Evolutionary conservation across 192 early-diverging fungal species (phyloP).

Genomic region (Gryganskiella cystojenkinii): DNA sequence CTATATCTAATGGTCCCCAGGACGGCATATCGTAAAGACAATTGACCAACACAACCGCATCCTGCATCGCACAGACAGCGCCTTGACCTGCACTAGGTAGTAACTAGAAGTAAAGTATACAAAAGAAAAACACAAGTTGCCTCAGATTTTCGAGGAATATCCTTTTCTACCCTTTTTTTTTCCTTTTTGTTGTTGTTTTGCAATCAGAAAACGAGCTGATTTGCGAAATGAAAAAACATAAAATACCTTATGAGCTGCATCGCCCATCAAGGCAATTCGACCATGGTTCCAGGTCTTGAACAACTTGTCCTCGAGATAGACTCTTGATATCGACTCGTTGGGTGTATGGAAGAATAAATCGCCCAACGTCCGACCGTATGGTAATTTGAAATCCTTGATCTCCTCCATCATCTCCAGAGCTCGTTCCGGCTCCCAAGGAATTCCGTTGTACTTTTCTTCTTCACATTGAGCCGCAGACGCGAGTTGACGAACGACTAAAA

Average conservation of each 20-base stretch:
- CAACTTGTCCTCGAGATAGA: conserved; percentile 14
- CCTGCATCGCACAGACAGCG: conserved; percentile 8
- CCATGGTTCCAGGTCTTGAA: conserved; percentile 15
- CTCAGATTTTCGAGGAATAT: no score
- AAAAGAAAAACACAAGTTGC: no score
- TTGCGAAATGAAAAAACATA: neutral
- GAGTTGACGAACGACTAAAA: neutral
- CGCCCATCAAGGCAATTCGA: conserved; percentile 1
- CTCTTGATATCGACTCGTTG: neutral
- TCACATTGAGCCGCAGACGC: neutral
- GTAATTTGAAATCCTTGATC: conserved; percentile 1
- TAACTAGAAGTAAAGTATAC: neutral
- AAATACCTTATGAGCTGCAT: neutral
- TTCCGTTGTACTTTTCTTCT: neutral
- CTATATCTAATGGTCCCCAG: neutral
- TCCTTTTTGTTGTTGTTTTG: no score
- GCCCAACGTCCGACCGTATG: neutral
- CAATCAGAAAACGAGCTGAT: neutral
- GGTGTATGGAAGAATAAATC: conserved; percentile 1
- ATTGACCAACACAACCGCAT: conserved; percentile 2
- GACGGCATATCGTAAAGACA: conserved; percentile 8
- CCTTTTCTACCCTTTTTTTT: no score
- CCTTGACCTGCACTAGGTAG: conserved; percentile 15
- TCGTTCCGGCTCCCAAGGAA: conserved; percentile 6
- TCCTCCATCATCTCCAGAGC: conserved; percentile 5